These are phyloP conservation scores for Dryadomyces quercus-mongolicae DNA, from an alignment of 2,329 filamentous ascomycete genomes.

Conservation along the genomic window DNA sequence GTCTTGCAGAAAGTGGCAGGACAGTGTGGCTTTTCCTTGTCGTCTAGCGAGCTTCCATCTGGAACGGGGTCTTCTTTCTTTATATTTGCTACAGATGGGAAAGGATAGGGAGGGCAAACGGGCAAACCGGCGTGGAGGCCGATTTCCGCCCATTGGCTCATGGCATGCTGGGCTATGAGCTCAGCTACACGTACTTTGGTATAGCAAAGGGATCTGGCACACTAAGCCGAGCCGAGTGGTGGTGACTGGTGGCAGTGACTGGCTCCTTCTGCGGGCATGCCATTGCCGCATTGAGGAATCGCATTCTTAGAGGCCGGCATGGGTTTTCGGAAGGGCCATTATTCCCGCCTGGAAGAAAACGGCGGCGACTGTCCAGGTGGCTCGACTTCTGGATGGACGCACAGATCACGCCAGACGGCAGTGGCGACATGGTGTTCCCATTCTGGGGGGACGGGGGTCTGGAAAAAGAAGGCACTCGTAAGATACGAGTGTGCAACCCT, in stretches of 20 bases:
- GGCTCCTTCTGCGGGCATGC: background rate
- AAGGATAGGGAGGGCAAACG: background rate
- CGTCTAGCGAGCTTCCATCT: background rate
- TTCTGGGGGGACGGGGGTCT: background rate
- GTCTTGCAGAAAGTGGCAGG: background rate
- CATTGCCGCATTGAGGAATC: background rate
- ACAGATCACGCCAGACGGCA: constrained; percentile 1
- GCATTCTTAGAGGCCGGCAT: background rate
- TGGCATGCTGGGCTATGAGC: background rate
- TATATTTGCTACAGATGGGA: background rate
- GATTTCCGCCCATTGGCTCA: background rate
- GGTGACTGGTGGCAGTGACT: background rate
- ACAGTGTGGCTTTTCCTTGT: background rate
- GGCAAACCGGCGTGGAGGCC: background rate
- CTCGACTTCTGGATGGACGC: background rate
- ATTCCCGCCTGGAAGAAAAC: background rate
- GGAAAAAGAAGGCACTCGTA: background rate
- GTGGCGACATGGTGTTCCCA: constrained; percentile 2
- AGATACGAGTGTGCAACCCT: background rate
- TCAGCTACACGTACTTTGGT: background rate
- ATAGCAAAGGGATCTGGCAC: background rate
- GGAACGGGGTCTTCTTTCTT: background rate
- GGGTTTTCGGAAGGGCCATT: background rate
- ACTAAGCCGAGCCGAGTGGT: background rate
- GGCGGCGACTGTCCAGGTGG: background rate